Base-by-base conservation (phyloP, 2,329 filamentous ascomycete genomes). In the Grosmannia serpens region DNA sequence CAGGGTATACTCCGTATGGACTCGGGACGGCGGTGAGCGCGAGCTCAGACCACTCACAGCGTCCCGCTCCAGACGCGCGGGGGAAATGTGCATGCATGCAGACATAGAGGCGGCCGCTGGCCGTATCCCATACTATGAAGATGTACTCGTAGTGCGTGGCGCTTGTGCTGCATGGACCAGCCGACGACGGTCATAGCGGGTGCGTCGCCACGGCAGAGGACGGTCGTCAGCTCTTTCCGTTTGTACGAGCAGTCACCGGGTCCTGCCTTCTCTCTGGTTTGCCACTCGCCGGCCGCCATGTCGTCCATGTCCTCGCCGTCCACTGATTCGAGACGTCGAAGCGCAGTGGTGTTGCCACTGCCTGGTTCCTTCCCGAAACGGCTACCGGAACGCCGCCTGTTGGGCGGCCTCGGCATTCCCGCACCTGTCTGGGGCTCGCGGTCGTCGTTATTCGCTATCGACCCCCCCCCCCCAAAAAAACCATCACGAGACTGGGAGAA, bases 311-410 rank as follows among this genome's bases (percentile, higher is more conserved):
- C n/a, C n/a, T n/a, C n/a, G n/a, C n/a, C n/a, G n/a, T n/a, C n/a
- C n/a, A n/a, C n/a, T n/a, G n/a, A n/a, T n/a, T n/a, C n/a, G n/a
- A n/a, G n/a, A n/a, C n/a, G n/a, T n/a, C n/a, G n/a, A n/a, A n/a
- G n/a, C n/a, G n/a, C n/a, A n/a, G n/a, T 15, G 49, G 17, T 10
- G 50, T 52, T 31, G 20, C 33, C 54, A 35, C 29, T 24, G 33
- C 27, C 54, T 57, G 51, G 56, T 61, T 57, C 56, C 58, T 60
- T 60, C 58, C 56, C 33, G 38, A 58, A 56, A 54, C n/a, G 56
- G 58, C 17, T 22, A 29, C 17, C n/a, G n/a, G n/a, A n/a, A n/a
- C n/a, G n/a, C n/a, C n/a, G n/a, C n/a, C n/a, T n/a, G n/a, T n/a
- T n/a, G n/a, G n/a, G n/a, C n/a, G n/a, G n/a, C 50, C 10, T 9